Evolutionary conservation across 2,329 filamentous ascomycete genomes (phyloP), one percentile per base, ranked within the genome.

Genomic region (Reticulascus tulasneorum): DNA sequence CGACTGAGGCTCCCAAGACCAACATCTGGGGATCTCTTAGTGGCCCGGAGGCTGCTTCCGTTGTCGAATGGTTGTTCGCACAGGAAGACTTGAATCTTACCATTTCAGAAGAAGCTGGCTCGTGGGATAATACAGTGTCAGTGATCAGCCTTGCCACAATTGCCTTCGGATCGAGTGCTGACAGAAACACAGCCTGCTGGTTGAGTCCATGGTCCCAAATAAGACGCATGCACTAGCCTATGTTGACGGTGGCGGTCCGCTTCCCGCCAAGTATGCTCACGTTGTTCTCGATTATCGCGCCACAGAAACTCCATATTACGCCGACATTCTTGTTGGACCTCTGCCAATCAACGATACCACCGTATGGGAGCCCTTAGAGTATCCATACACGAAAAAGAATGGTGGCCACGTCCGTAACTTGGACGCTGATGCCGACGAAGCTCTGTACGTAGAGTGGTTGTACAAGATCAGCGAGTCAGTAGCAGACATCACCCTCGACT

Each of bases 271-370:
- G 13, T 71, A 65, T 48, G 69, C 69, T 4, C 66, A 66, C 32
- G 64, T 64, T 2, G 46, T 63, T 4, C 46, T 73, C n/a, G 55
- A 63, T 37, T 55, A 64, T 47, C 54, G 60, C 7, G 53, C 66
- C 3, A 55, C 60, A 7, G 55, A 59, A 20, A 44, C 60, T 8
- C 53, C 67, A 0, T 55, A 59, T 23, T 63, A 61, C 15, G 54
- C 61, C 18, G 63, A 75, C 37, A 66, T 72, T 42, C 50, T 68
- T 29, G 64, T 75, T 12, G 71, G 72, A 0, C 72, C 72, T 12
- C 47, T 76, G 17, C 70, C 70, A 4, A 51, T 71, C 25, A 56
- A 66, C 24, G 51, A 53, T 2, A 65, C 63, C 0, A 60, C 58
- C 0, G 48, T 47, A 2, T 60, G 62, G 35, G 39, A 59, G 31